Base-by-base conservation (phyloP, 1,139 yeast species). In the Geotrichum candidum region DNA sequence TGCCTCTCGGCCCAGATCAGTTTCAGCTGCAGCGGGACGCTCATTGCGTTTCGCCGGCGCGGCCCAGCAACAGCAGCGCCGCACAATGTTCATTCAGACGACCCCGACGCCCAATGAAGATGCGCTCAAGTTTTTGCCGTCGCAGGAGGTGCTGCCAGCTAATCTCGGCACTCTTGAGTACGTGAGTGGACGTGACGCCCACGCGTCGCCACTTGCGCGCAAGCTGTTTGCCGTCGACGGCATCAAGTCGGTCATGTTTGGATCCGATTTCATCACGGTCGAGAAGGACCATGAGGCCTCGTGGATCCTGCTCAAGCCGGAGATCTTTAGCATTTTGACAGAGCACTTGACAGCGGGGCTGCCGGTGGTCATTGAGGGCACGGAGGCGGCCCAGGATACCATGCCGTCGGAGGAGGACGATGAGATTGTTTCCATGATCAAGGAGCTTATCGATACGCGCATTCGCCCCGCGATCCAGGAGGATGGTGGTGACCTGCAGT, bases 401-500 rank as follows among this genome's bases (percentile, higher is more conserved):
- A 78, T 74, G 51, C 79, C 78, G 33, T 70, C 77, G 56, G 88
- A 85, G 22, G 88, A 85, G 13, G 94, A 88, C 65, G 85, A 84
- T 62, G 95, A 88, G 73, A 84, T 92, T 1, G 91, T 94, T 59
- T 83, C 88, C 15, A 88, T 94, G 90, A 91, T 94, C 70, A 91
- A 92, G 70, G 99, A 94, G 74, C 80, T 94, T 60, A 88, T 94
- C 62, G 92, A 90, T 70, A 94, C 99, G 3, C 84, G 98, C 69
- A 92, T 94, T 64, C 84, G 97, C 69, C 99, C 99, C 0, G 98
- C 98, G 0, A 79, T 78, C 61, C 81, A 78, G 67, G 96, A 88
- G 69, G 96, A 88, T 69, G 96, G 96, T 60, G 96, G 94, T 22
- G 94, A 87, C 72, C 82, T 86, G 65, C 90, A 83, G 70, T 89